Conservation (phyloP, 495 filamentous ascomycete species). For the Copromyces sp. region DNA sequence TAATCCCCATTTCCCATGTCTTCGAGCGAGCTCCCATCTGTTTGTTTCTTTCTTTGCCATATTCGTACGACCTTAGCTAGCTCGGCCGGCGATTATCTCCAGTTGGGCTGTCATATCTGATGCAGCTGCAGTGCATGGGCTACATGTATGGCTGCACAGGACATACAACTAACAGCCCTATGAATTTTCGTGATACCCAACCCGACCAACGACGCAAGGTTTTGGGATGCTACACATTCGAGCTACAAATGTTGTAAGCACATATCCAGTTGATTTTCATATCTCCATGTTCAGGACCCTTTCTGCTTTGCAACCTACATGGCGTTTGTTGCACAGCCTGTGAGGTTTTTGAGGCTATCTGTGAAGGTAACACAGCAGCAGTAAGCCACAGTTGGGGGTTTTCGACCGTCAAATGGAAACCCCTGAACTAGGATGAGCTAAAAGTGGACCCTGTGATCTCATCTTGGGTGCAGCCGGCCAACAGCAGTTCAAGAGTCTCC, state of each 20-base stretch:
- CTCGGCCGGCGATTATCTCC: neutral
- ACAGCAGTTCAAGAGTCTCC: neutral
- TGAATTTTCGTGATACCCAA: neutral
- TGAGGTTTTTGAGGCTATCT: neutral
- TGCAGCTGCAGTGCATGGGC: neutral
- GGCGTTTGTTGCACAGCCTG: neutral
- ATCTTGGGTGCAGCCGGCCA: neutral
- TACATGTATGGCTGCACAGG: neutral
- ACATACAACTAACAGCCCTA: neutral
- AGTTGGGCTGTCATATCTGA: neutral
- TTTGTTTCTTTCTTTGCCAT: neutral
- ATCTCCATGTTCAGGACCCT: neutral
- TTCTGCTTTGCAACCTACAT: neutral
- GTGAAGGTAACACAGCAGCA: neutral
- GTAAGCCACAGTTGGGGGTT: neutral
- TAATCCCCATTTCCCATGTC: neutral
- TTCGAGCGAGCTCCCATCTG: neutral
- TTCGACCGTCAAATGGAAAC: neutral
- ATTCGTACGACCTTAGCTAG: neutral
- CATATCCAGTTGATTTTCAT: neutral
- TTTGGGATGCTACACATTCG: neutral
- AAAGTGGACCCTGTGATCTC: neutral
- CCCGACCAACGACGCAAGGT: neutral
- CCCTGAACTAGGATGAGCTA: neutral
- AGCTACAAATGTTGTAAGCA: neutral